Base-by-base conservation (phyloP, 352 stramenopile genomes). In the Paralagenidium karlingii region DNA sequence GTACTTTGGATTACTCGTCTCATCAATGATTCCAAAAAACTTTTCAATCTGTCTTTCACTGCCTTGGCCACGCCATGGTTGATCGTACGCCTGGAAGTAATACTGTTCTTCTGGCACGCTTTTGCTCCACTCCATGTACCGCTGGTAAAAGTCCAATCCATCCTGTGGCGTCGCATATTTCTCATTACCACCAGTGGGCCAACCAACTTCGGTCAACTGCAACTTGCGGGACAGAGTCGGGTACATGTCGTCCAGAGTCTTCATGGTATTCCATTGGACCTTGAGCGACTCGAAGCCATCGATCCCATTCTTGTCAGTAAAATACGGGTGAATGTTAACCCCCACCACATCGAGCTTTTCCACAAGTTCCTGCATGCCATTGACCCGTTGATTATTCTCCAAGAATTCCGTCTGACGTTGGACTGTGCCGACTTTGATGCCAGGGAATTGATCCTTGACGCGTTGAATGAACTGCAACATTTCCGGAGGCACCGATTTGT, bases 291-390 rank as follows among this genome's bases (percentile, higher is more conserved):
- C 48, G 21, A 87, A 70, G 19, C 64, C 69, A 19, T 57, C 63
- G 1, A 44, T 39, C 3, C 41, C 63, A 0, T 34, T 53, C 3
- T 53, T 65, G 42, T 53, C 38, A 12, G 54, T 65, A 55, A 84
- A 87, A 11, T 71, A 63, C 1, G 67, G 63, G 48, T 83, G 68
- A 38, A 84, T 79, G 60, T 84, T 83, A 40, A 81, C 71, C 21
- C 69, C 73, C 18, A 81, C 44, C 25, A 74, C 53, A 39, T 87
- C 68, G 49, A 64, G 80, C 11, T 41, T 53, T 3, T 38, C 31
- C 15, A 82, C 47, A n/a, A 87, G 51, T 34, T 73, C 58, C 20
- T 49, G 31, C 21, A 68, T 27, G 1, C 63, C 59, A 20, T 45
- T 55, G 34, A 75, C 51, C 15, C 50, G 34, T n/a, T n/a, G n/a